phyloP scores from a whole-genome alignment of 345 rosid genomes.

The Murraya koenigii region DNA sequence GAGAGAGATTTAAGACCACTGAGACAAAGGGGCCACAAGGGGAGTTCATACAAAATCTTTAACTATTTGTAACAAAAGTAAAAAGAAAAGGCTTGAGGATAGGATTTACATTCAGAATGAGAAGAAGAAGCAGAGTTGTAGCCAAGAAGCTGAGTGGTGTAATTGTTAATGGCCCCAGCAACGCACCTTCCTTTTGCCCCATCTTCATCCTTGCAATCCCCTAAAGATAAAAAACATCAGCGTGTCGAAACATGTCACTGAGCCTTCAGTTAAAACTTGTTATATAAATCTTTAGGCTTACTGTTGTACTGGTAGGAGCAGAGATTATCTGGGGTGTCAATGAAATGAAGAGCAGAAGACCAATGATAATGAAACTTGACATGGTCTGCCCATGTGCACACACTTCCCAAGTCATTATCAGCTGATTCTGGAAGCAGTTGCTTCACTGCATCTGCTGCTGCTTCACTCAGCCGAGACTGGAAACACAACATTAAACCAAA shows the following conservation, averaged over 20 bases:
- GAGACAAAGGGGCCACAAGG: too few relatives aligned
- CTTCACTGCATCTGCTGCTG: slow-evolving; percentile 54
- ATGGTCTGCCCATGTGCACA: slow-evolving; percentile 73
- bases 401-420: slow-evolving; percentile 55
- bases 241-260: too few relatives aligned
- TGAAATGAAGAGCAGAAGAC: slow-evolving; percentile 71
- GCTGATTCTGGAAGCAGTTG: slow-evolving; percentile 57
- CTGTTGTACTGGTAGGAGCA: slow-evolving; percentile 60
- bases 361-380: slow-evolving; percentile 68
- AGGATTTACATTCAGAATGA: slow-evolving; percentile 42
- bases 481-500: background rate
- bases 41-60: too few relatives aligned
- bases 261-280: background rate
- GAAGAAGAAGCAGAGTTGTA: slow-evolving; percentile 43
- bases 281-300: background rate
- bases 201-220: slow-evolving; percentile 82
- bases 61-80: too few relatives aligned
- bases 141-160: slow-evolving; percentile 83
- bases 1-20: too few relatives aligned
- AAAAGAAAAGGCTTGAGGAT: background rate
- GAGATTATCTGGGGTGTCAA: slow-evolving; percentile 64
- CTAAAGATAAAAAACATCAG: slow-evolving; percentile 24
- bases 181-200: slow-evolving; percentile 70
- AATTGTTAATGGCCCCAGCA: slow-evolving; percentile 85
- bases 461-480: slow-evolving; percentile 56